A percentile compares a stretch with the other conserved stretches of the same genome.
Evolutionary conservation across 306 rosid genomes (phyloP).

Genomic region (Cyamopsis tetragonoloba): DNA sequence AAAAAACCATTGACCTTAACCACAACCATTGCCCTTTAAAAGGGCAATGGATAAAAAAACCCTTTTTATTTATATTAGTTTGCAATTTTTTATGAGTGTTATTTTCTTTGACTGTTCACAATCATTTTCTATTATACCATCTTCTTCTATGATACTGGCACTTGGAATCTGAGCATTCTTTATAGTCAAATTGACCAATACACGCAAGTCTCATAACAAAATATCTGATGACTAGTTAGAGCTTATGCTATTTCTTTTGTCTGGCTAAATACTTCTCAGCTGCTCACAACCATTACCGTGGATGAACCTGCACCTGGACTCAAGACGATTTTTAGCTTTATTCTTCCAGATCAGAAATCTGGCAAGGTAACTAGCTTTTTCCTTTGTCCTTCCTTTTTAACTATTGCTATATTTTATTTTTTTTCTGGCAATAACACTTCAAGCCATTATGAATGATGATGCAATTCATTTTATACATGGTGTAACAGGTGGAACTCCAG

Average conservation of each 20-base stretch:
- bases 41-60: too few species aligned
- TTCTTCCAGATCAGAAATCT: slow-evolving; percentile 83
- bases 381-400: background rate
- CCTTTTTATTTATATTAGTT: background rate
- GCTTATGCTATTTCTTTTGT: background rate
- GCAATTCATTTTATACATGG: background rate
- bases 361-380: slow-evolving; percentile 60
- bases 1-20: too few species aligned
- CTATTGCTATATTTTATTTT: background rate
- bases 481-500: slow-evolving; percentile 78
- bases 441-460: background rate
- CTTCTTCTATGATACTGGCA: background rate
- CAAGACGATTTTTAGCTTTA: slow-evolving; percentile 79
- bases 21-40: too few species aligned
- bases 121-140: background rate
- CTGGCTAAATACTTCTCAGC: slow-evolving; percentile 43
- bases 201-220: background rate
- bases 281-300: slow-evolving; percentile 74
- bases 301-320: slow-evolving; percentile 94
- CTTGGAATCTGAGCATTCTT: background rate
- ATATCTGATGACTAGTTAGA: background rate
- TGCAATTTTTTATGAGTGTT: background rate
- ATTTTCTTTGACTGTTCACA: background rate
- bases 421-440: background rate
- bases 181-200: background rate